A percentile compares a stretch with the other conserved stretches of the same genome.
Conservation (phyloP, 441 rosid genomes). For the Geranium incanum region DNA sequence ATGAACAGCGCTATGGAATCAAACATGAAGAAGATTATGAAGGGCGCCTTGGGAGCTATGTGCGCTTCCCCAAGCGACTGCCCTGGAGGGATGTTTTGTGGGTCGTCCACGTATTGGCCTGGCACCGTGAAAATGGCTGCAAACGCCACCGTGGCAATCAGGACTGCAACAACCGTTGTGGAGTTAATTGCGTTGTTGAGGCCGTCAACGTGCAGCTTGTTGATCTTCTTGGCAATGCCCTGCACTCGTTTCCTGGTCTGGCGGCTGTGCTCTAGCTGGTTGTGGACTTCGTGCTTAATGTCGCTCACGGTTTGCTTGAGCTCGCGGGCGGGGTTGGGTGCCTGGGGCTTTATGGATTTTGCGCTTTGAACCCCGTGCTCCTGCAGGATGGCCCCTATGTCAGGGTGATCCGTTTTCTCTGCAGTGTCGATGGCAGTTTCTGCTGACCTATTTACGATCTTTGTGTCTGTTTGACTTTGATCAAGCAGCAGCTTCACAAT, state of each 20-base stretch:
- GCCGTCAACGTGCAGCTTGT: conserved; percentile 81
- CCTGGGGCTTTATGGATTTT: conserved; percentile 37
- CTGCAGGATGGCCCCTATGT: conserved; percentile 44
- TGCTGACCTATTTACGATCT: conserved; percentile 46
- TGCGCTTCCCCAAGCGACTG: conserved; percentile 68
- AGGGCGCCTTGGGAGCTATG: conserved; percentile 48
- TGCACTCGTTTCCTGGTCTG: conserved; percentile 69
- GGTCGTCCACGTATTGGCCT: conserved; percentile 59
- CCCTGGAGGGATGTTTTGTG: conserved; percentile 33
- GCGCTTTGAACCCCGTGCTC: conserved; percentile 72
- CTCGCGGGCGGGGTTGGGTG: conserved; percentile 52
- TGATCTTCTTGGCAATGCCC: conserved; percentile 68
- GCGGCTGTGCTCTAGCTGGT: conserved; percentile 84
- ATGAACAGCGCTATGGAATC: conserved; percentile 84
- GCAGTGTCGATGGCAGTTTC: conserved; percentile 88
- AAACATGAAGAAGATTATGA: conserved; percentile 67
- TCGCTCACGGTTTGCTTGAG: conserved; percentile 87
- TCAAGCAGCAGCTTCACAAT: conserved; percentile 57
- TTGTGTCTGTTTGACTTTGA: conserved; percentile 39
- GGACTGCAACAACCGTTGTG: conserved; percentile 80
- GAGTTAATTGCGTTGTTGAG: conserved; percentile 93
- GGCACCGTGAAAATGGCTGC: conserved; percentile 95
- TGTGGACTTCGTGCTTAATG: conserved; percentile 83
- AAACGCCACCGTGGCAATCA: conserved; percentile 83
- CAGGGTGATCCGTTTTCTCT: conserved; percentile 61